These are phyloP conservation scores for Colletotrichum sp. DNA, from an alignment of 2,329 filamentous ascomycete genomes.

Conservation along the genomic window DNA sequence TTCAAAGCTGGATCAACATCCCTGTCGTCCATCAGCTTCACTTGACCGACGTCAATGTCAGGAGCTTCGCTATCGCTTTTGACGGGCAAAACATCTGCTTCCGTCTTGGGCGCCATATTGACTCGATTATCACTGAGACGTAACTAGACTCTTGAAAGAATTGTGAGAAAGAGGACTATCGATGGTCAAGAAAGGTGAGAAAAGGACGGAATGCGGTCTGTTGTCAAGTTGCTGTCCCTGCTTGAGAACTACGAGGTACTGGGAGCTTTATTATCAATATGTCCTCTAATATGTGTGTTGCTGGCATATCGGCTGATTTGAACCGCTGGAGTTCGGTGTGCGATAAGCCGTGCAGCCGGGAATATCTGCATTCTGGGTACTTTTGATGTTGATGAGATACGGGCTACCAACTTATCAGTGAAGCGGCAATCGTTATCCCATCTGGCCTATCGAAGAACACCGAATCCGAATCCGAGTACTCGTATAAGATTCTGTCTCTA, in stretches of 20 bases:
- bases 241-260: not conserved
- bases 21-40: not conserved
- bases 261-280: not conserved
- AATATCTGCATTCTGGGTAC: not conserved
- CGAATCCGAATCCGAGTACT: not conserved
- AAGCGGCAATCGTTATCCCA: not conserved
- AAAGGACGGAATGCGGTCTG: not conserved
- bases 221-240: not conserved
- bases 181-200: not conserved
- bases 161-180: not conserved
- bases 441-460: not conserved
- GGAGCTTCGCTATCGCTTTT: not conserved
- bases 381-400: not conserved
- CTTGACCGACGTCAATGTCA: not conserved
- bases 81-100: not conserved
- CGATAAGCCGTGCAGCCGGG: not conserved
- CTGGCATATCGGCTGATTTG: not conserved
- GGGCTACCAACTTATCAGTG: not conserved
- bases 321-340: not conserved
- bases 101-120: not conserved
- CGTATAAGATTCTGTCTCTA: not conserved
- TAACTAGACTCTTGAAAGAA: rapidly evolving
- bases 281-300: not conserved
- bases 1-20: constrained; percentile 15
- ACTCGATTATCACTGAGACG: not conserved